These are phyloP conservation scores for Pseudotsuga menziesii DNA, from an alignment of 75 land plant species.

Conservation along the genomic window DNA sequence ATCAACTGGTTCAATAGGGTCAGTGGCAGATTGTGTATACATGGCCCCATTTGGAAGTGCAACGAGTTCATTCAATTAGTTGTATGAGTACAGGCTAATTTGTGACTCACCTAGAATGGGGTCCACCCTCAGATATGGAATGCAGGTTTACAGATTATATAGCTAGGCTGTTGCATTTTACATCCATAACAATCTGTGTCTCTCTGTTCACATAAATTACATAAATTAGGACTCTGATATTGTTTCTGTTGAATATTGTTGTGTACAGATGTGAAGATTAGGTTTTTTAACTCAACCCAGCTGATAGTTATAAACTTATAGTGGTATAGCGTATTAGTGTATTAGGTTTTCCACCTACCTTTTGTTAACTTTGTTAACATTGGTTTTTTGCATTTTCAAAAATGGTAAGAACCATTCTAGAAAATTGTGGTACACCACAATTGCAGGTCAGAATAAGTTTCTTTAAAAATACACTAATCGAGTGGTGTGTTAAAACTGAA, in stretches of 20 bases:
- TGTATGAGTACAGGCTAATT: too few species aligned
- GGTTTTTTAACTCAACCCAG: not conserved
- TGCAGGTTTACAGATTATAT: not conserved
- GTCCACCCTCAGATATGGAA: not conserved
- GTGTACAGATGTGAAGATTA: not conserved
- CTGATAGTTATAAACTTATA: not conserved
- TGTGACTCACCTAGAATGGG: too few species aligned
- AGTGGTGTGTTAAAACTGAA: not conserved
- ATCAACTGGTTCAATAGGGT: conserved; percentile 2
- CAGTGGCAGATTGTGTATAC: not conserved
- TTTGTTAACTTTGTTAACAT: not conserved
- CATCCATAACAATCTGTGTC: not conserved
- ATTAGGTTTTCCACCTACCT: not conserved
- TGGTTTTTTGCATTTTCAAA: not conserved
- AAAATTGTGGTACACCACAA: not conserved
- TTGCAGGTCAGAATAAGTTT: not conserved
- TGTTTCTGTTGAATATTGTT: not conserved
- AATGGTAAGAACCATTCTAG: not conserved
- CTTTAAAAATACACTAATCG: not conserved
- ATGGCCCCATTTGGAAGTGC: not conserved
- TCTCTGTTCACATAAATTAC: not conserved
- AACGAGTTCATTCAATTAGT: not conserved
- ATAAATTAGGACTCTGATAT: not conserved
- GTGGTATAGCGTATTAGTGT: not conserved
- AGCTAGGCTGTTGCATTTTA: not conserved